These are phyloP conservation scores for Kodamaea plutei DNA, from an alignment of 1,139 yeast genomes.

Conservation along the genomic window DNA sequence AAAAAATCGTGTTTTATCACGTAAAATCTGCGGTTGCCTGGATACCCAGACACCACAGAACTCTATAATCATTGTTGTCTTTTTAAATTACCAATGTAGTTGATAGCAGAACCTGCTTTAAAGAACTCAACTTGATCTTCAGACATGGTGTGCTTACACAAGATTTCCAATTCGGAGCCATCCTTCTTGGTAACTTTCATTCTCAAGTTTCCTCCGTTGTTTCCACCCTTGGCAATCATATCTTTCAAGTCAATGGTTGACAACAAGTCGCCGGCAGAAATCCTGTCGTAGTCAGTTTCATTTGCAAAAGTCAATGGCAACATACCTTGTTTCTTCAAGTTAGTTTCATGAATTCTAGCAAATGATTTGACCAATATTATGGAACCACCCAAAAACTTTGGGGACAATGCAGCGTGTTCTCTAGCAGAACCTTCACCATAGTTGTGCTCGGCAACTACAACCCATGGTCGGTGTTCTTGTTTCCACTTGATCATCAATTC, in stretches of 20 bases:
- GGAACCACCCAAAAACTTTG: slow-evolving; percentile 88
- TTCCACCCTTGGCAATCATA: slow-evolving; percentile 74
- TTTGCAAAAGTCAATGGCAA: slow-evolving; percentile 88
- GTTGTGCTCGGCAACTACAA: slow-evolving; percentile 94
- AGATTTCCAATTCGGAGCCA: slow-evolving; percentile 67
- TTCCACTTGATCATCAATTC: slow-evolving; percentile 97
- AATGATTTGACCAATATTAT: slow-evolving; percentile 89
- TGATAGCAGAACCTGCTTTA: slow-evolving; percentile 96
- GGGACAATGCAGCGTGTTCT: slow-evolving; percentile 97
- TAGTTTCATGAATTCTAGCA: slow-evolving; percentile 77
- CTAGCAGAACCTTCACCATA: slow-evolving; percentile 99
- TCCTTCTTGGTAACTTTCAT: slow-evolving; percentile 70
- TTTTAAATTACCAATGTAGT: slow-evolving; percentile 73
- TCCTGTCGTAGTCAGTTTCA: slow-evolving; percentile 81
- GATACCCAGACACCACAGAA: too few relatives aligned
- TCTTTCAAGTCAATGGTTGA: slow-evolving; percentile 76
- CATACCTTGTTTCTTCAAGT: slow-evolving; percentile 78
- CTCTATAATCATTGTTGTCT: too few relatives aligned
- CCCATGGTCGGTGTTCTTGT: slow-evolving; percentile 79
- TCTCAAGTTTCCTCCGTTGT: slow-evolving; percentile 77
- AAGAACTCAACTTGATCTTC: slow-evolving; percentile 93
- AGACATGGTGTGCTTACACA: slow-evolving; percentile 92
- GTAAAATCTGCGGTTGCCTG: too few relatives aligned
- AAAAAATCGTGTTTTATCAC: too few relatives aligned
- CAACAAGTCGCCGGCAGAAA: slow-evolving; percentile 72